phyloP scores from a whole-genome alignment of 208 protist genomes.

The Herpetomonas samuelpessoai region DNA sequence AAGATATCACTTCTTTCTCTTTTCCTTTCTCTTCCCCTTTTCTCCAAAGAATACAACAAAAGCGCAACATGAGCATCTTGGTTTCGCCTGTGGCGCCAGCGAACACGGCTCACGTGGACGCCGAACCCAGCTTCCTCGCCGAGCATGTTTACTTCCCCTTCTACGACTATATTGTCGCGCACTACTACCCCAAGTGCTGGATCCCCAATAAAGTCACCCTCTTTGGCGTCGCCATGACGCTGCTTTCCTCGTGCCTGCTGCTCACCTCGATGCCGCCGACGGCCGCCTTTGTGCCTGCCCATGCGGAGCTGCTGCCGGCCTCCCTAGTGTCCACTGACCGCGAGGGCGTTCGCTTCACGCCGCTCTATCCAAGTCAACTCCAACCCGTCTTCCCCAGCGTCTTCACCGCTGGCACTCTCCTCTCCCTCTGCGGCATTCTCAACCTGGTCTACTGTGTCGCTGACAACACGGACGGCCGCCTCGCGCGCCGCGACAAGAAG shows the following conservation, averaged over 20 bases:
- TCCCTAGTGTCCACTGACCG: slow-evolving; percentile 30
- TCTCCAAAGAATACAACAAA: not conserved
- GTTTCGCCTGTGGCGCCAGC: slow-evolving; percentile 34
- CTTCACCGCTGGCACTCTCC: slow-evolving; percentile 27
- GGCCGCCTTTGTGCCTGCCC: slow-evolving; percentile 53
- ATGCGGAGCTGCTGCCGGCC: slow-evolving; percentile 37
- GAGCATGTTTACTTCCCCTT: slow-evolving; percentile 81
- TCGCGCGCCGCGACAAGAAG: slow-evolving; percentile 73
- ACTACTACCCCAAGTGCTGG: slow-evolving; percentile 59
- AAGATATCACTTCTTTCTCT: slow-evolving; percentile 2
- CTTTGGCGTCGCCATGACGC: slow-evolving; percentile 65
- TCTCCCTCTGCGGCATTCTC: slow-evolving; percentile 65
- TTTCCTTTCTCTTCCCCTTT: not conserved
- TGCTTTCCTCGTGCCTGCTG: slow-evolving; percentile 69
- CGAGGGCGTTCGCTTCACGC: slow-evolving; percentile 14
- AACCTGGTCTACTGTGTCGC: slow-evolving; percentile 86
- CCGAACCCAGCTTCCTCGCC: slow-evolving; percentile 62
- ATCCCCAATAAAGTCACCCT: slow-evolving; percentile 84
- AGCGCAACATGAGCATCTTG: slow-evolving; percentile 23
- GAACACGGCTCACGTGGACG: slow-evolving; percentile 25
- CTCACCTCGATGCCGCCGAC: slow-evolving; percentile 64
- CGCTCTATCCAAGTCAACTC: slow-evolving; percentile 41
- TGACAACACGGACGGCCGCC: slow-evolving; percentile 91
- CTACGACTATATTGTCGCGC: slow-evolving; percentile 64
- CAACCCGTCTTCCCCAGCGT: slow-evolving; percentile 36